These are phyloP conservation scores for Fraxinus cuspidata DNA, from an alignment of 257 asterid species.

Conservation along the genomic window DNA sequence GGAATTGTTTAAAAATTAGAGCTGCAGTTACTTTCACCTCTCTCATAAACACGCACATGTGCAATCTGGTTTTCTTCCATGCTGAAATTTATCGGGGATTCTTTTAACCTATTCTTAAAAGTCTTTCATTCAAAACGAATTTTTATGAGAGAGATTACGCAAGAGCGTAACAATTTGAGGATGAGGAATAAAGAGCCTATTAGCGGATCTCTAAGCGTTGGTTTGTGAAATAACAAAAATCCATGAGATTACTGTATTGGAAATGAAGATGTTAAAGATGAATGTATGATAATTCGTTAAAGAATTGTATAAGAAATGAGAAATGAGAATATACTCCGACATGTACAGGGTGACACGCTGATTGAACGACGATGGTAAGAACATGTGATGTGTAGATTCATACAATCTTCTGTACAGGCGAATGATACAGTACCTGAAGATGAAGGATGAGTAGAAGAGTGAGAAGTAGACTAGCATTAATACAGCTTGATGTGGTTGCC, in stretches of 20 bases:
- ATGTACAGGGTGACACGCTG: not conserved
- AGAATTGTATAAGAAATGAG: not conserved
- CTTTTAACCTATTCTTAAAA: not conserved
- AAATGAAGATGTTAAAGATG: not conserved
- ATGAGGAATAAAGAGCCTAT: too few relatives aligned
- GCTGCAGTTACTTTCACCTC: not conserved
- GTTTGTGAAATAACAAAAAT: not conserved
- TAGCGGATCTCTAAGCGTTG: not conserved
- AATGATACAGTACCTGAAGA: not conserved
- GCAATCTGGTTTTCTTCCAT: not conserved
- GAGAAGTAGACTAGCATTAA: not conserved
- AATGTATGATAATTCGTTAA: not conserved
- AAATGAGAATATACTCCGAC: not conserved
- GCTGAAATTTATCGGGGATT: not conserved
- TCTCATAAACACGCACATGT: not conserved
- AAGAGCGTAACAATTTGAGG: too few relatives aligned
- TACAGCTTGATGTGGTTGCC: not conserved
- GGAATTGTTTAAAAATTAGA: not conserved
- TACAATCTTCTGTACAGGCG: not conserved
- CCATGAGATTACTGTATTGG: not conserved
- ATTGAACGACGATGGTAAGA: not conserved
- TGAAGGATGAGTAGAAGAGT: not conserved
- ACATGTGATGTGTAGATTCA: not conserved
- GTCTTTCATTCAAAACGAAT: too few relatives aligned
- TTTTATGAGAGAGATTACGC: too few relatives aligned